Conservation (phyloP, 805 yeast genomes). For the Kluyveromyces lactis region DNA sequence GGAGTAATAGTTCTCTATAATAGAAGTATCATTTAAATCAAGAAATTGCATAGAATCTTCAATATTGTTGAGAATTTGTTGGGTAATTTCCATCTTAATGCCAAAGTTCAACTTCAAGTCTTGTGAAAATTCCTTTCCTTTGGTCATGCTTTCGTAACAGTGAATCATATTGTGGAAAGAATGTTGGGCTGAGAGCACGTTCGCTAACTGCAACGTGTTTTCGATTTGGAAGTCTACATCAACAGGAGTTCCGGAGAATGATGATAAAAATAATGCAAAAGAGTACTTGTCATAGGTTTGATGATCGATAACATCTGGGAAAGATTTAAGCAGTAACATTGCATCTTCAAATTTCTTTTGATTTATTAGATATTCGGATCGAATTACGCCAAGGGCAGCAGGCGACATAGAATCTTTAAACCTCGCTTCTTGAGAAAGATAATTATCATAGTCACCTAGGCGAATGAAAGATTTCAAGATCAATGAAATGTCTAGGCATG, state of each 20-base stretch:
- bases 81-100: constrained; percentile 9
- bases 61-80: constrained; percentile 24
- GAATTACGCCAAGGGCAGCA: constrained; percentile 9
- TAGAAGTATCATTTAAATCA: constrained; percentile 6
- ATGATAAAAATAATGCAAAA: constrained; percentile 19
- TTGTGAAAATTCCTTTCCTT: neutral
- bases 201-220: constrained; percentile 23
- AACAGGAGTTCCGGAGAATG: constrained; percentile 10
- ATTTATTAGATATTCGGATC: constrained; percentile 19
- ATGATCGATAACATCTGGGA: constrained; percentile 9
- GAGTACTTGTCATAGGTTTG: constrained; percentile 18
- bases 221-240: constrained; percentile 13
- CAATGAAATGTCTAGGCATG: constrained; percentile 18
- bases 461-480: constrained; percentile 21
- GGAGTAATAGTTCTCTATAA: constrained; percentile 4
- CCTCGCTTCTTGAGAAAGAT: constrained; percentile 11
- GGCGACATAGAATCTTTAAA: constrained; percentile 12
- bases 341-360: constrained; percentile 17
- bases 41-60: constrained; percentile 16
- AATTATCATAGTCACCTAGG: constrained; percentile 16
- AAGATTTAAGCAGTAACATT: constrained; percentile 10
- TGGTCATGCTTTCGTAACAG: constrained; percentile 6
- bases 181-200: constrained; percentile 18
- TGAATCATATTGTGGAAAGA: constrained; percentile 14
- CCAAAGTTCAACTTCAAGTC: constrained; percentile 3